phyloP scores from a whole-genome alignment of 768 basidiomycete genomes.

The Pleurotus citrinopileatus region DNA sequence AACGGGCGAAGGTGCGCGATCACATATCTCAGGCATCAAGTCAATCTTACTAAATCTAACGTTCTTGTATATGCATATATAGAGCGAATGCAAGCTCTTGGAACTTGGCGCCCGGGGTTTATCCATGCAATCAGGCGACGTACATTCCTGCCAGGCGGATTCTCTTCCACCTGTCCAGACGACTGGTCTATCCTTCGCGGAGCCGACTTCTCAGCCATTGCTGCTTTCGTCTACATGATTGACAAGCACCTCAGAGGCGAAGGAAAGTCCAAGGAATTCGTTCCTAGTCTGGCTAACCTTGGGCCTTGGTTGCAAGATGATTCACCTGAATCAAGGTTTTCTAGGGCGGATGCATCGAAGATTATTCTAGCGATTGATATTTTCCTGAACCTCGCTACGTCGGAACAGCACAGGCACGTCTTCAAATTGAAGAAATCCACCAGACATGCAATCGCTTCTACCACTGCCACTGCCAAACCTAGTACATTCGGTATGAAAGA shows the following conservation, averaged over 20 bases:
- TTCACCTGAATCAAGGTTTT: slow-evolving; percentile 20
- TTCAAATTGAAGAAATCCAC: not conserved
- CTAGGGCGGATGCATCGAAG: slow-evolving; percentile 20
- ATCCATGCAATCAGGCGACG: slow-evolving; percentile 51
- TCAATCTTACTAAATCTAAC: not conserved
- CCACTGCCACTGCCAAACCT: slow-evolving; percentile 24
- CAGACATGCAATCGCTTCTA: not conserved
- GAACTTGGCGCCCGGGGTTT: slow-evolving; percentile 53
- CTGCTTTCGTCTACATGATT: slow-evolving; percentile 26
- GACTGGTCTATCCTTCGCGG: slow-evolving; percentile 37
- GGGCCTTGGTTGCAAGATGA: not conserved
- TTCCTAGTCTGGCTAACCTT: not conserved
- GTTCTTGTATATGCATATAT: slow-evolving; percentile 3
- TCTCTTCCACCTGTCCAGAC: slow-evolving; percentile 18
- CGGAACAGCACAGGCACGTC: not conserved
- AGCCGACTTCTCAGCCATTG: slow-evolving; percentile 33
- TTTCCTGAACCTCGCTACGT: slow-evolving; percentile 39
- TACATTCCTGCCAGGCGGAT: slow-evolving; percentile 39
- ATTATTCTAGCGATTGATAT: slow-evolving; percentile 32
- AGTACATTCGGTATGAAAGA: slow-evolving; percentile 44
- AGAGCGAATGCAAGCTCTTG: slow-evolving; percentile 71
- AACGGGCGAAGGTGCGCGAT: slow-evolving; percentile 60
- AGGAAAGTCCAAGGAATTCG: not conserved
- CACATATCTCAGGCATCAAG: not conserved
- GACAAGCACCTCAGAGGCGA: slow-evolving; percentile 13